Evolutionary conservation across 345 rosid species (phyloP).

Genomic region (Eutrema yunnanense): DNA sequence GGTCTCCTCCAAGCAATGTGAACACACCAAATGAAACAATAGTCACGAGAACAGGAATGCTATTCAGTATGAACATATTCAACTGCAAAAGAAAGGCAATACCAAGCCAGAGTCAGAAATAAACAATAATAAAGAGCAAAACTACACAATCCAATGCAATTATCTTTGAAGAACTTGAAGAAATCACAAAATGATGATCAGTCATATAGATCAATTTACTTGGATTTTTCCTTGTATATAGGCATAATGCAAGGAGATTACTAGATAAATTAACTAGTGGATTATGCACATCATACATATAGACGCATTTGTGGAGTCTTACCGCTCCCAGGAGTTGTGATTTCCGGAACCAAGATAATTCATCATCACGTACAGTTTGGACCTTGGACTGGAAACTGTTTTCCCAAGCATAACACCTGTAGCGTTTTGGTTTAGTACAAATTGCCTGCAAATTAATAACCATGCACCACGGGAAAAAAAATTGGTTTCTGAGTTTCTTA

Average conservation of each 20-base stretch:
- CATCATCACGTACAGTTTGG: constrained; percentile 72
- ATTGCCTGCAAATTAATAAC: background rate
- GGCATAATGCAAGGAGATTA: background rate
- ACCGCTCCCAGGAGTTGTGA: constrained; percentile 93
- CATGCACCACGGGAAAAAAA: background rate
- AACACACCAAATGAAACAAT: constrained; percentile 88
- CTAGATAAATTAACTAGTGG: background rate
- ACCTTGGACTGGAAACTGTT: constrained; percentile 87
- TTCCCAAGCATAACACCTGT: constrained; percentile 99
- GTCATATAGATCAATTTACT: background rate
- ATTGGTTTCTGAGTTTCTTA: constrained; percentile 32
- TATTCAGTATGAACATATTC: constrained; percentile 76
- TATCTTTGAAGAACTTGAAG: background rate
- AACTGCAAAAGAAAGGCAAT: constrained; percentile 45
- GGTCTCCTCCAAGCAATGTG: constrained; percentile 95
- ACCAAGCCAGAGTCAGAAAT: constrained; percentile 29
- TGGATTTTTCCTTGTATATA: background rate
- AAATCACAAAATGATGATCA: constrained; percentile 1
- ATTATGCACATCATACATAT: background rate
- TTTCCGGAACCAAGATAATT: constrained; percentile 94
- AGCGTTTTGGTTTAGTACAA: constrained; percentile 25
- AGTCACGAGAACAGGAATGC: constrained; percentile 92
- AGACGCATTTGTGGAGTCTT: constrained; percentile 14
- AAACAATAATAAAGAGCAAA: background rate
- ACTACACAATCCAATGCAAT: background rate